Evolutionary conservation across 1,139 yeast genomes (phyloP).

Genomic region (Debaryomycetaceae sp.): DNA sequence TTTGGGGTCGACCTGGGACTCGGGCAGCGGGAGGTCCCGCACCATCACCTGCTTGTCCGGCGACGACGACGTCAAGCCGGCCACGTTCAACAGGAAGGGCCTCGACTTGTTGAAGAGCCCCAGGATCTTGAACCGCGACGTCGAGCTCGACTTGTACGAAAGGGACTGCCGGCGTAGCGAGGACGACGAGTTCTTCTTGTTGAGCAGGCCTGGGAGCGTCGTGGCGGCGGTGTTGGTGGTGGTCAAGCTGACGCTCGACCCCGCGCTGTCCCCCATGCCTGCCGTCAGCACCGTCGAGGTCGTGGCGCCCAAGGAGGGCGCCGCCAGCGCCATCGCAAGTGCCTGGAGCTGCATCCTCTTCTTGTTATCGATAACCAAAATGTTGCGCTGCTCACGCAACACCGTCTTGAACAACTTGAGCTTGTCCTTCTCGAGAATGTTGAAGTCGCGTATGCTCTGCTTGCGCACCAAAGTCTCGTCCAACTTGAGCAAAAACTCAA

Average conservation of each 20-base stretch:
- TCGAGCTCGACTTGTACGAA: constrained; percentile 33
- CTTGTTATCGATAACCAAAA: constrained; percentile 31
- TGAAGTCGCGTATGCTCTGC: constrained; percentile 25
- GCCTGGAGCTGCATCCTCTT: constrained; percentile 18
- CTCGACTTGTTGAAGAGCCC: constrained; percentile 40
- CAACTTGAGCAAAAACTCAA: constrained; percentile 41
- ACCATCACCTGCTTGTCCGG: constrained; percentile 52
- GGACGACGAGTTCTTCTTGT: constrained; percentile 30
- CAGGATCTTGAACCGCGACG: constrained; percentile 42
- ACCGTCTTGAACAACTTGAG: constrained; percentile 27
- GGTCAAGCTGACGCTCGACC: background rate
- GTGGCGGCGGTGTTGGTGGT: constrained; percentile 5
- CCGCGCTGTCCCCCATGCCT: too few relatives aligned
- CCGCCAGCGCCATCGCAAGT: constrained; percentile 4
- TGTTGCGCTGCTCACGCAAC: constrained; percentile 31
- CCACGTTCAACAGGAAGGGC: constrained; percentile 29
- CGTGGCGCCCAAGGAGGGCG: constrained; percentile 1
- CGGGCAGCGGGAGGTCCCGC: constrained; percentile 57
- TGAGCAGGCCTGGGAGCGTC: constrained; percentile 14
- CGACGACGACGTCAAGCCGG: constrained; percentile 14
- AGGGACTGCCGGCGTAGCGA: constrained; percentile 38
- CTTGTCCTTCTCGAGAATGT: constrained; percentile 24
- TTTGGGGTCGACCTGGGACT: constrained; percentile 35
- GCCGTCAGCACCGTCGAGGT: constrained; percentile 1
- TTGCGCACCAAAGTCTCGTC: constrained; percentile 33